Evolutionary conservation across 768 basidiomycete species (phyloP).

Genomic region (Dacryopinax primogenitus): DNA sequence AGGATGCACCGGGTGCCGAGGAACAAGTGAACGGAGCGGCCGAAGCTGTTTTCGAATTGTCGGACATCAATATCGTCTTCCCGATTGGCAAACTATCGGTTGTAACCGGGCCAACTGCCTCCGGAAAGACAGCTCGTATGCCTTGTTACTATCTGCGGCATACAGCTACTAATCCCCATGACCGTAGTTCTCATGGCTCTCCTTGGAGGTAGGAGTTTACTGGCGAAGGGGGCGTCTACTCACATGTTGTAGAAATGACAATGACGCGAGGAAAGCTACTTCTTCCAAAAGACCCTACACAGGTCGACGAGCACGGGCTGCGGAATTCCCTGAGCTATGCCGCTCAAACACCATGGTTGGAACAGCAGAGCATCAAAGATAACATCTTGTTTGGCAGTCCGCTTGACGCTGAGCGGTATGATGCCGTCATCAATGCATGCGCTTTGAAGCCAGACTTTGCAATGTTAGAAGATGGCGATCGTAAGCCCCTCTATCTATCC

Average conservation of each 20-base stretch:
- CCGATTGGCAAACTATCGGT: constrained; percentile 59
- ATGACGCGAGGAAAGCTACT: constrained; percentile 41
- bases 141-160: neutral
- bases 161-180: neutral
- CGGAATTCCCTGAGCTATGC: constrained; percentile 50
- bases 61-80: constrained; percentile 54
- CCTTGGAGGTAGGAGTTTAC: constrained; percentile 26
- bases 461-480: constrained; percentile 70
- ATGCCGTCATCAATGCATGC: constrained; percentile 68
- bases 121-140: constrained; percentile 57
- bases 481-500: neutral
- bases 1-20: constrained; percentile 15
- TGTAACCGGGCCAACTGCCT: constrained; percentile 66
- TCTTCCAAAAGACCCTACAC: constrained; percentile 51
- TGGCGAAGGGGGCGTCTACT: constrained; percentile 18
- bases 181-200: constrained; percentile 38
- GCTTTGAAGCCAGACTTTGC: constrained; percentile 70
- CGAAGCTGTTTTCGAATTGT: constrained; percentile 43
- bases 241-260: constrained; percentile 61
- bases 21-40: neutral
- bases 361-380: constrained; percentile 60
- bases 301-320: constrained; percentile 27
- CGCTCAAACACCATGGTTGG: constrained; percentile 57
- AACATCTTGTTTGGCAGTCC: constrained; percentile 73
- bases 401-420: constrained; percentile 54